Base-by-base conservation (phyloP, 73 alveolate genomes). In the Breviolum minutum region DNA sequence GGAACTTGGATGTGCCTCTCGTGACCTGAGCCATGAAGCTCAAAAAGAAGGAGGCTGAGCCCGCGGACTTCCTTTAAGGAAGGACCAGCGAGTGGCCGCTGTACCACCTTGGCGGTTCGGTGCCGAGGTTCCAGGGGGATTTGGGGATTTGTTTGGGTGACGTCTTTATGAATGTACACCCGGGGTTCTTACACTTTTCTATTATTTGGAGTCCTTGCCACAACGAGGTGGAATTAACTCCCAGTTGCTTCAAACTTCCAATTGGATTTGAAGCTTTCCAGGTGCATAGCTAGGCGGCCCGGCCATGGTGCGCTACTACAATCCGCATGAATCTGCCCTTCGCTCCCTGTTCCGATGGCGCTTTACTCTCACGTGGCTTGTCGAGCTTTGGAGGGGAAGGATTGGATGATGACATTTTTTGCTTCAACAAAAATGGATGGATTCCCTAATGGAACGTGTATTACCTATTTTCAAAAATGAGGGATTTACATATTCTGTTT, bases 261-360 rank as follows among this genome's bases (percentile, higher is more conserved):
- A 24, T 4, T 11, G 77, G 6, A 68, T 68, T 68, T 32, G 87
- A 26, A 60, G 87, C 5, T 79, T n/a, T 11, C 87, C 63, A 16
- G 17, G 54, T 32, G 22, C 19, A 79, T 19, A n/a, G 9, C 87
- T n/a, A 79, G 32, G 29, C 48, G 84, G 54, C 40, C 54, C 84
- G 26, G 54, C 85, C 84, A 87, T 87, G 95, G 95, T 76, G 71
- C 86, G 98, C 74, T 92, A 92, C 91, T 92, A 92, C 90, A 73
- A 92, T 66, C 98, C 98, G 54, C 98, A 92, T 26, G 98, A 92
- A 40, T 92, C 98, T 48, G 98, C 98, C 60, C 22, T 92, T 64
- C 70, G 70, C 64, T 92, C 98, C 63, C 12, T 92, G 79, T 81
- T 92, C 30, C 89, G 98, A 92, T 92, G 98, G 98, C 89, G 68